Evolutionary conservation across 352 stramenopile genomes (phyloP), one percentile per base, ranked within the genome.

Genomic region (Elongisporangium anandrum): DNA sequence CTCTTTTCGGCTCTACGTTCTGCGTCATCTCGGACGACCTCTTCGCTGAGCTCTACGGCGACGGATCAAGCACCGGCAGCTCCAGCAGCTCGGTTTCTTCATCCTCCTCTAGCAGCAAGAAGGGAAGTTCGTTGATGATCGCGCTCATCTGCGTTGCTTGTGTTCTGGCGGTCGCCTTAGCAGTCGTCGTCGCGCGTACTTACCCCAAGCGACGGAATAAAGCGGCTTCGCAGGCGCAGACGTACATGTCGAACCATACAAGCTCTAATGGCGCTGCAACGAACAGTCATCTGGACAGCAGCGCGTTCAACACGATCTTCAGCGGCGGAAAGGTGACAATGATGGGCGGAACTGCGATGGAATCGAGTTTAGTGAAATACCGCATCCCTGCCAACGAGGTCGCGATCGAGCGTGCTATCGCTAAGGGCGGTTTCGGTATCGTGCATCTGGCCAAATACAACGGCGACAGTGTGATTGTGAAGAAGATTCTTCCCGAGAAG

Each of bases 401-500:
- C 41, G 66, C 73, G 29, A 67, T 91, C 23, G 68, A 87, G 23
- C 79, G 81, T 38, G 72, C 72, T 1, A 75, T 94, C 45, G 85
- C 85, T 0, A 86, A 90, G 59, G 85, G 85, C 16, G 85, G 85
- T 34, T 94, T 89, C 54, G 85, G 85, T 20, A 76, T 86, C 29
- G 77, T 94, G 9, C 88, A 85, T 57, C 59, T 94, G 23, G 85
- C 81, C 0, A 74, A 59, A 9, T 89, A 90, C 62, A 72, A 89
- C 49, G 62, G 59, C 21, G 72, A 81, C 13, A 52, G 77, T 1
- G 75, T 95, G 8, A 83, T 90, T 16, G 73, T 95, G 19, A 95
- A 95, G 68, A 90, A 92, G 60, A 90, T 92, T 56, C 56, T 95
- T 17, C 85, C 85, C 0, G 85, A 95, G 50, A 92, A 91, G 60